phyloP scores from a whole-genome alignment of 371 early-diverging fungal species.

The Lichtheimia ornata region DNA sequence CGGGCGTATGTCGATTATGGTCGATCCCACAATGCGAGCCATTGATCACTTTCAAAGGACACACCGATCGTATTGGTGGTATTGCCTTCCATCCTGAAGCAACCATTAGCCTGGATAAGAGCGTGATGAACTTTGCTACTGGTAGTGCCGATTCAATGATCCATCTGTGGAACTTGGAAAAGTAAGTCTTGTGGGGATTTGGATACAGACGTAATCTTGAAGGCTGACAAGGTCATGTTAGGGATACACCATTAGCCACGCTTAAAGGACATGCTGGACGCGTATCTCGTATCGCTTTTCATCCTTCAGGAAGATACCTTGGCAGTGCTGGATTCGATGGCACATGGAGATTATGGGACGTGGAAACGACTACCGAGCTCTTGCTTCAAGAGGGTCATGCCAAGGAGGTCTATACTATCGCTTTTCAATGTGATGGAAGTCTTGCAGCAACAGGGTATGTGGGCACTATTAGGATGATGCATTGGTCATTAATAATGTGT shows the following conservation, averaged over 20 bases:
- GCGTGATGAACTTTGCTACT: conserved; percentile 77
- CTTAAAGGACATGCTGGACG: conserved; percentile 84
- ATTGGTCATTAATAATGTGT: background rate
- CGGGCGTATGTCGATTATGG: conserved; percentile 89
- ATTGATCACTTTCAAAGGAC: conserved; percentile 67
- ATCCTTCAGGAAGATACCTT: conserved; percentile 87
- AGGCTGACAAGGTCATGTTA: conserved; percentile 17
- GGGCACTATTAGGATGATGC: background rate
- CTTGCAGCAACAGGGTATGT: conserved; percentile 84
- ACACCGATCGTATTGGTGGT: conserved; percentile 88
- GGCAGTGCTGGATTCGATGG: conserved; percentile 90
- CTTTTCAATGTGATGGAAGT: conserved; percentile 91
- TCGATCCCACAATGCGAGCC: conserved; percentile 73
- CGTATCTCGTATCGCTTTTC: conserved; percentile 88
- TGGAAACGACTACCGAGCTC: conserved; percentile 72
- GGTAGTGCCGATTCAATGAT: conserved; percentile 81
- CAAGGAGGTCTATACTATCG: conserved; percentile 87
- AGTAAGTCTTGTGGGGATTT: conserved; percentile 31
- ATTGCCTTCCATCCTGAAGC: conserved; percentile 88
- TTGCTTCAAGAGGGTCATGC: conserved; percentile 94
- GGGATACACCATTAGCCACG: conserved; percentile 76
- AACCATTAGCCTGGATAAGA: conserved; percentile 61
- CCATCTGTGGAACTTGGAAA: conserved; percentile 79
- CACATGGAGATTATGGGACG: conserved; percentile 96
- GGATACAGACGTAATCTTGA: background rate